Conservation (phyloP, 106 monocot species). For the Platanthera zijinensis region DNA sequence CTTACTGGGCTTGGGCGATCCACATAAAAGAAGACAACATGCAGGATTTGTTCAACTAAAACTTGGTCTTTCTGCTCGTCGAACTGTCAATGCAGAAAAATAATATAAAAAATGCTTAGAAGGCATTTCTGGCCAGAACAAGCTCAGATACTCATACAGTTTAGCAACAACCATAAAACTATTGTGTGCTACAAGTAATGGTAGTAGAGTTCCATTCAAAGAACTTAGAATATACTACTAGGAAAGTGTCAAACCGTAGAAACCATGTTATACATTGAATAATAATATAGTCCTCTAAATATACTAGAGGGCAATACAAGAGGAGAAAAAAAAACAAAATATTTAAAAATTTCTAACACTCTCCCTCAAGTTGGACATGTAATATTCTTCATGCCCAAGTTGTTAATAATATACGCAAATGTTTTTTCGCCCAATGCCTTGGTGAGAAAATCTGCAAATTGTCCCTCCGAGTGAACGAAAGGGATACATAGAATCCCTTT, state of each 20-base stretch:
- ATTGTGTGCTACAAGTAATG: background rate
- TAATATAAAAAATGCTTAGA: background rate
- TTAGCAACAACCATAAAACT: background rate
- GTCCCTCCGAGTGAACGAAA: no score
- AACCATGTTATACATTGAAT: no score
- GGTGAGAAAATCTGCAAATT: no score
- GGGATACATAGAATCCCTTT: no score
- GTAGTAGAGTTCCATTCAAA: background rate
- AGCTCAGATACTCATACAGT: background rate
- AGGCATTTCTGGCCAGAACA: background rate
- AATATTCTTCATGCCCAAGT: no score
- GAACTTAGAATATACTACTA: background rate
- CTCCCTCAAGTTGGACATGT: no score
- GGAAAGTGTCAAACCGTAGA: background rate
- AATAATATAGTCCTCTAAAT: no score
- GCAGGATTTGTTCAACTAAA: slow-evolving; percentile 62
- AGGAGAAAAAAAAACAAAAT: no score
- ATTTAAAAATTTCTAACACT: no score
- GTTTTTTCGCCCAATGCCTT: no score
- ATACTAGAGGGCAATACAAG: no score
- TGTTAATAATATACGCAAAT: no score
- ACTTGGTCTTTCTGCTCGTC: slow-evolving; percentile 75
- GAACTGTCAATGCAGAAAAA: slow-evolving; percentile 32
- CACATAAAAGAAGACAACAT: slow-evolving; percentile 48
- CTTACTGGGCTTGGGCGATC: slow-evolving; percentile 51